Base-by-base conservation (phyloP, 495 filamentous ascomycete species). In the Penicillium taxi region DNA sequence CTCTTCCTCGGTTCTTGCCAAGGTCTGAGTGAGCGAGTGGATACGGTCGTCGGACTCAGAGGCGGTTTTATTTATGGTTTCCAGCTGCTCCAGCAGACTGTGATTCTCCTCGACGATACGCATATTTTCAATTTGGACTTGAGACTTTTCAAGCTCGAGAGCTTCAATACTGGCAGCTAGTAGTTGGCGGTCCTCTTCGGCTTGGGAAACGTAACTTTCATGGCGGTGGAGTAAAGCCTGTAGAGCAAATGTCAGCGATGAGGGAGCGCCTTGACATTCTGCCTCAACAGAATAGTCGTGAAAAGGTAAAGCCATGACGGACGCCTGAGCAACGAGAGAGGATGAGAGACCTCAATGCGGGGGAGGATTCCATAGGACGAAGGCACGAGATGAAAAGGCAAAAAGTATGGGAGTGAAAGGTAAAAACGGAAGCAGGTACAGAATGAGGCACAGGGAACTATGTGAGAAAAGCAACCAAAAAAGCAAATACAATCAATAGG, bases 211-310 rank as follows among this genome's bases (percentile, higher is more conserved):
- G 58, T 94, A 95, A 25, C 80, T 76, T 64, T 96, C 90, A 73
- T 96, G 89, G 39, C 89, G 84, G 33, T 81, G 77, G 12, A 98
- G 76, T 24, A 98, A 68, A 22, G 89, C 85, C 90, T 96, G 81
- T 35, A 86, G 62, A 26, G 78, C 59, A 64, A 83, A 84, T 12
- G 76, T 86, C 61, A 86, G 80, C 64, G 72, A 73, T 30, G 62
- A 66, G 5, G 50, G 53, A 47, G 46, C 42, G n/a, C n/a, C n/a
- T 15, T 43, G 41, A 49, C 33, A 45, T 25, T 34, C 29, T 36
- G 37, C 45, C 15, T 47, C 40, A 32, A 39, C 27, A 50, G 40
- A 37, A 23, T 45, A 43, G 37, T 55, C 46, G 28, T 42, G 19
- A 33, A 44, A 45, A 32, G 32, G 32, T 27, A 44, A 45, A 42